Base-by-base conservation (phyloP, 768 basidiomycete species). In the Tylopilus felleus region DNA sequence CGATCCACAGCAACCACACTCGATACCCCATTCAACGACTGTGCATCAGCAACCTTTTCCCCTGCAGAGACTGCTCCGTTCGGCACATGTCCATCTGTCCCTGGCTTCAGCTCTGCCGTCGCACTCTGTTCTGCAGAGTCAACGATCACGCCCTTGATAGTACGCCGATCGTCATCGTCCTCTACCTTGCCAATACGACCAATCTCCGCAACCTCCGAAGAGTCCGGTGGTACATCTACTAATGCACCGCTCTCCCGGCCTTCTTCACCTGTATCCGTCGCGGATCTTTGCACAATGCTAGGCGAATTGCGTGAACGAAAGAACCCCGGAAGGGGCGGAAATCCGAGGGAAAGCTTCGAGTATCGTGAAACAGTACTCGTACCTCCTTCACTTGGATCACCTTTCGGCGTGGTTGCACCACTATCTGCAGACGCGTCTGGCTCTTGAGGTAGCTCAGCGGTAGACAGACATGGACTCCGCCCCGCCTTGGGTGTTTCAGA, bases 241-340 rank as follows among this genome's bases (percentile, higher is more conserved):
- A 25, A 56, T 29, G 38, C 45, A 21, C 59, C 59, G 46, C 63
- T 62, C 36, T 65, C 70, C 21, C 55, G 61, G 10, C 31, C 31
- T 42, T 57, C 62, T 47, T 58, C 68, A 14, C 52, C 57, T 28
- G 52, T 29, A 19, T 69, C 67, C 51, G 58, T 60, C 25, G 46
- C 49, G 29, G 33, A 35, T 59, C 63, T 71, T 21, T 59, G 66
- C 21, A 65, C 64, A 48, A 60, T 52, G 47, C 65, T 74, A 19
- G 83, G 80, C 28, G 83, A 78, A 65, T 86, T 79, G 46, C 85
- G 81, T 21, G 77, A 74, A 35, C 86, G 80, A 50, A 84, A 73
- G 65, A 88, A 82, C 27, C 80, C 84, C 42, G 85, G 75, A 36
- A 88, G 77, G 6, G 85, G 82, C 45, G 80, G 77, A 58, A 87